phyloP scores from a whole-genome alignment of 768 basidiomycete genomes.

The Rhizopogon vesiculosus region DNA sequence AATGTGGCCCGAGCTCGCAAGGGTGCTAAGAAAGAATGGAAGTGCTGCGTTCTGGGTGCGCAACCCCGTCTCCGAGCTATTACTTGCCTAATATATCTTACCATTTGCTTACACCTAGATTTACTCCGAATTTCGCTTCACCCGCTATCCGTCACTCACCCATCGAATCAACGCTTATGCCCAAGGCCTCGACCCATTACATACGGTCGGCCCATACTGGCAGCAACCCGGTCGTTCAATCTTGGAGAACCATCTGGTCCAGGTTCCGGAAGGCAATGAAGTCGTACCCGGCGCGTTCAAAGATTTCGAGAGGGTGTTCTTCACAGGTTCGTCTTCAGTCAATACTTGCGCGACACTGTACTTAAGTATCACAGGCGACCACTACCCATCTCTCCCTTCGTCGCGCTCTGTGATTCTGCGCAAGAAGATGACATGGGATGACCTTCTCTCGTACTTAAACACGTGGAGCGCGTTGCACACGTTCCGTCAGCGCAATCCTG shows the following conservation, averaged over 20 bases:
- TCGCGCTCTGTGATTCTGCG: constrained; percentile 44
- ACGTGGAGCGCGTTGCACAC: constrained; percentile 70
- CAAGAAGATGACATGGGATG: constrained; percentile 59
- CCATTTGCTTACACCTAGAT: constrained; percentile 24
- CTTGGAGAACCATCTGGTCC: constrained; percentile 62
- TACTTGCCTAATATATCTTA: background rate
- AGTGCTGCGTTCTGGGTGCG: constrained; percentile 73
- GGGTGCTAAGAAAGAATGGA: constrained; percentile 57
- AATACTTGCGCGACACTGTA: background rate
- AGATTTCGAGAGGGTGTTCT: constrained; percentile 50
- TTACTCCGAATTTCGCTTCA: constrained; percentile 67
- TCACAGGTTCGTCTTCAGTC: constrained; percentile 39
- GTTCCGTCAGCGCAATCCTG: constrained; percentile 58
- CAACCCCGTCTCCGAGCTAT: background rate
- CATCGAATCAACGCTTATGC: constrained; percentile 59
- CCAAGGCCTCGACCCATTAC: constrained; percentile 46
- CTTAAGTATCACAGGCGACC: constrained; percentile 26
- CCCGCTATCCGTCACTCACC: constrained; percentile 50
- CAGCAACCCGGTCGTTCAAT: constrained; percentile 74
- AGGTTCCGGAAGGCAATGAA: constrained; percentile 53
- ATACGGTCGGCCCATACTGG: constrained; percentile 66
- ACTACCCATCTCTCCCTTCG: constrained; percentile 35
- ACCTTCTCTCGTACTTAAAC: constrained; percentile 61
- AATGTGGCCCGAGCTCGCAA: constrained; percentile 63
- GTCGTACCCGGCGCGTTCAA: constrained; percentile 31